Evolutionary conservation across 2,329 filamentous ascomycete genomes (phyloP), one percentile per base, ranked within the genome.

Genomic region (Phaeoacremonium minimum): DNA sequence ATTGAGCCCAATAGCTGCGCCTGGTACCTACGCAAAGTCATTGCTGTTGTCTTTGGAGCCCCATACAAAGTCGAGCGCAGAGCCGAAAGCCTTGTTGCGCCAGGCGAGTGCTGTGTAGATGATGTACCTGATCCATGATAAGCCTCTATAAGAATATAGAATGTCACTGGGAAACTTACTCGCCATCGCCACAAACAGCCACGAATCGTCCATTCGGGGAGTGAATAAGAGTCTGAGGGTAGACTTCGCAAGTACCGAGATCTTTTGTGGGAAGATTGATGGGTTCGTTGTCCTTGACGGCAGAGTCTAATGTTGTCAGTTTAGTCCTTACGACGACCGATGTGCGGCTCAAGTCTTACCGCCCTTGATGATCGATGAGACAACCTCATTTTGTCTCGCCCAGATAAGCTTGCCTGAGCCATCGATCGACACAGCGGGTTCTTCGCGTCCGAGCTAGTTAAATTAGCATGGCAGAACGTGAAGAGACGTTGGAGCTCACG

Each of bases 351-450:
- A n/a, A n/a, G n/a, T n/a, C n/a, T n/a, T n/a, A n/a, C n/a, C 87
- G 36, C 87, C 87, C 67, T 95, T 97, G 67, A 98, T 95, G 38
- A 96, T 89, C 8, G 91, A 84, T 2, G 90, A 95, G 14, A 96
- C 79, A 20, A 97, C 90, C 57, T 98, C 93, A 54, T 89, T 96
- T 60, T 97, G 91, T 50, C 85, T 82, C 18, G 93, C 90, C 86
- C 88, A 97, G 46, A 98, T 89, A 43, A 98, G 74, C 71, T 98
- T 98, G 58, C 93, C 93, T 28, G 88, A 94, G 18, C 80, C 72
- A 55, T 98, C 93, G 93, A 98, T 98, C 11, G 89, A 96, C 14
- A 97, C 91, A 18, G 93, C 93, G 3, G 93, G 93, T 65, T 97
- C 91, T 63, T 98, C 93, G 44, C 93, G 80, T 49, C 93, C 93